These are phyloP conservation scores for Linnemannia schmuckeri DNA, from an alignment of 192 early-diverging fungal species.

Conservation along the genomic window DNA sequence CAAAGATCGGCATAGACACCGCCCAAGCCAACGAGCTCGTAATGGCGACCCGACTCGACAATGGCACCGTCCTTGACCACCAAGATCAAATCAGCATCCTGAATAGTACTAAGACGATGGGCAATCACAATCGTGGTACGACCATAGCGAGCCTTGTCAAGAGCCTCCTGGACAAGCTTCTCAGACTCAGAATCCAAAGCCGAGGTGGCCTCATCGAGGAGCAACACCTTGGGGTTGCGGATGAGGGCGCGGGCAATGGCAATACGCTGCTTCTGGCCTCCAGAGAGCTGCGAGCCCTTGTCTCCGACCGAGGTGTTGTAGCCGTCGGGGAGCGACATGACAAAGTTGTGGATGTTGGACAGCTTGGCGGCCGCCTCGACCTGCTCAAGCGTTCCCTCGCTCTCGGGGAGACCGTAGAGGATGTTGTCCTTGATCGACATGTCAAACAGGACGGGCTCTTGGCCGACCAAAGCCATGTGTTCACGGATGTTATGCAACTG, in stretches of 20 bases:
- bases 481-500: constrained; percentile 76
- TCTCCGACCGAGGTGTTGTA: constrained; percentile 80
- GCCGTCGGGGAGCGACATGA: constrained; percentile 65
- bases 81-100: constrained; percentile 83
- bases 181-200: constrained; percentile 81
- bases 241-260: constrained; percentile 93
- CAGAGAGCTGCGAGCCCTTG: constrained; percentile 71
- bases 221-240: constrained; percentile 84
- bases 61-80: constrained; percentile 81
- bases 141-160: constrained; percentile 76
- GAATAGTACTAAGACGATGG: constrained; percentile 80
- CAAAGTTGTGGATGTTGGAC: constrained; percentile 74
- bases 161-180: constrained; percentile 76
- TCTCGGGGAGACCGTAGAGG: constrained; percentile 70
- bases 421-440: constrained; percentile 92
- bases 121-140: constrained; percentile 84
- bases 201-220: constrained; percentile 89
- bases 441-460: constrained; percentile 94
- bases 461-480: constrained; percentile 89
- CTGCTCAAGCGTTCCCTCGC: constrained; percentile 62
- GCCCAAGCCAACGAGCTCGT: constrained; percentile 73
- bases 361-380: constrained; percentile 70
- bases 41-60: constrained; percentile 84
- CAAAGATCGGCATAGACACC: constrained; percentile 85
- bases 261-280: constrained; percentile 88